Evolutionary conservation across 2,329 filamentous ascomycete genomes (phyloP).

Genomic region (Gnomoniopsis smithogilvyi): DNA sequence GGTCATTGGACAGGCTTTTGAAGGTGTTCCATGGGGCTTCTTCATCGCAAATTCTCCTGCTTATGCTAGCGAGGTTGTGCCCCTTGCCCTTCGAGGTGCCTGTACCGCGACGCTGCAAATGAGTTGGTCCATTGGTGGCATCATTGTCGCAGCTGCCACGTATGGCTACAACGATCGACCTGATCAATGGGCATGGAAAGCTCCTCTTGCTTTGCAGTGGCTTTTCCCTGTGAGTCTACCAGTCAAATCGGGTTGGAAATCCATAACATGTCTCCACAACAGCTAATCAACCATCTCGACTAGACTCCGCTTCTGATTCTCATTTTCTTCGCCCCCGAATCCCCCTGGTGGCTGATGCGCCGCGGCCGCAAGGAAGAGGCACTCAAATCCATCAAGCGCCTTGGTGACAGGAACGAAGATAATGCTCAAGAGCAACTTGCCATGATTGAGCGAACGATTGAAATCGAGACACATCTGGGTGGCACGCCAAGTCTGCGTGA

Average conservation of each 20-base stretch:
- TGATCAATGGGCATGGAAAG: slow-evolving; percentile 37
- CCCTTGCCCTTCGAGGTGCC: slow-evolving; percentile 53
- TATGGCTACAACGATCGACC: slow-evolving; percentile 46
- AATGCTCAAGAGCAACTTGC: slow-evolving; percentile 45
- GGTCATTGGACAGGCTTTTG: slow-evolving; percentile 54
- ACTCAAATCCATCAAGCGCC: slow-evolving; percentile 42
- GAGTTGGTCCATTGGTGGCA: slow-evolving; percentile 62
- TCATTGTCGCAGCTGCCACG: slow-evolving; percentile 57
- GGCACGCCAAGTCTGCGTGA: slow-evolving; percentile 47
- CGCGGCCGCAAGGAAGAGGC: slow-evolving; percentile 44
- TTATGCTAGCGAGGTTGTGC: slow-evolving; percentile 60
- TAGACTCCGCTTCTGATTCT: slow-evolving; percentile 46
- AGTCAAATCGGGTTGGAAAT: too few relatives aligned
- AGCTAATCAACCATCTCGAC: not conserved
- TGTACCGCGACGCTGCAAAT: slow-evolving; percentile 62
- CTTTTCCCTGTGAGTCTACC: slow-evolving; percentile 42
- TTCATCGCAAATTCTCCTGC: slow-evolving; percentile 65
- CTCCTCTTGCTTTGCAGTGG: slow-evolving; percentile 56
- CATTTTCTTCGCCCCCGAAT: slow-evolving; percentile 49
- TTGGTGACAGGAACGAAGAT: slow-evolving; percentile 39
- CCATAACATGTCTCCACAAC: not conserved
- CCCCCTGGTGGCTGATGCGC: slow-evolving; percentile 55
- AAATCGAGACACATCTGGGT: slow-evolving; percentile 44
- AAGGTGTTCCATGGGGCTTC: slow-evolving; percentile 63
- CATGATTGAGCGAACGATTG: slow-evolving; percentile 57